Base-by-base conservation (phyloP, 257 asterid genomes). In the Solanum stenotomum region DNA sequence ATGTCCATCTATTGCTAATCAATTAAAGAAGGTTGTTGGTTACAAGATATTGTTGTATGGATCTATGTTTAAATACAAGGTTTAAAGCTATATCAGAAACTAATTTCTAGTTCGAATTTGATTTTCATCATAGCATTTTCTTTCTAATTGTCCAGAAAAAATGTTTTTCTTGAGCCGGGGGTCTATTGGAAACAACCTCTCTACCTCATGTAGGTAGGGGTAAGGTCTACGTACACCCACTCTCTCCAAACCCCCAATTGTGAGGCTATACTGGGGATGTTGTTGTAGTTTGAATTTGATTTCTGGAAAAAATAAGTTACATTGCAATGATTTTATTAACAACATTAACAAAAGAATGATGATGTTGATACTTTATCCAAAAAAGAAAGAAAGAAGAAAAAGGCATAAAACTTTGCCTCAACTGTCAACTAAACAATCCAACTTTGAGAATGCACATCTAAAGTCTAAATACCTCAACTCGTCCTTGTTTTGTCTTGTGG, bases 261-360 rank as follows among this genome's bases (percentile, higher is more conserved):
- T 65, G 16, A 27, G 16, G 0, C 29, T 65, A n/a, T 2, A n/a
- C 34, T 65, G 0, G 72, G 0, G 0, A 14, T 29, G 11, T 67
- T 65, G 34, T 65, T 67, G 75, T 37, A 23, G 35, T 40, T 40
- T 4, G 61, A 38, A 77, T 77, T 40, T 77, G 84, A 77, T 40
- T 77, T 38, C 12, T 77, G 0, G 34, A 12, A 25, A 76, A 76
- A 23, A 76, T 2, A 76, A 37, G 33, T 11, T 0, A 11, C 8
- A 22, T 0, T 37, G 52, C 29, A 37, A 75, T 75, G 0, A 23
- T 75, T 75, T 75, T 37, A 37, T 75, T 22, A 37, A 37, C 52
- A 75, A 1, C 52, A 75, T 35, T 35, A 11, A 37, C 52, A 37
- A 76, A 37, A 18, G 83, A 38, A 76, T 76, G 33, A 76, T 11